phyloP scores from a whole-genome alignment of 2,329 filamentous ascomycete species.

The Paradendryphiella salina region DNA sequence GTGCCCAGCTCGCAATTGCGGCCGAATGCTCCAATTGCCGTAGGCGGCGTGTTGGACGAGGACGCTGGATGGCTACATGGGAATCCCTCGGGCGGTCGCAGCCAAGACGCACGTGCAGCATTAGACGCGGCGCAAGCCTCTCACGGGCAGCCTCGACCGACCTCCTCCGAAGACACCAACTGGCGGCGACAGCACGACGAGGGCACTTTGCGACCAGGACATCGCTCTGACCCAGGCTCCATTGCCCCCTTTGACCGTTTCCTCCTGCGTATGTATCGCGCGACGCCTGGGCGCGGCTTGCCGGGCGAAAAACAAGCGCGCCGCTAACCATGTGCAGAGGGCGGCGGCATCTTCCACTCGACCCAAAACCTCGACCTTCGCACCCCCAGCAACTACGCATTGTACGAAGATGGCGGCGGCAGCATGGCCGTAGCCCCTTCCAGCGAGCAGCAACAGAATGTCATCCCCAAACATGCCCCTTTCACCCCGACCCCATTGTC shows the following conservation, averaged over 20 bases:
- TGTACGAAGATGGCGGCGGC: conserved; percentile 36
- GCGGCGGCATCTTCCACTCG: conserved; percentile 5
- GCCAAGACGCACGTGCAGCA: conserved; percentile 13
- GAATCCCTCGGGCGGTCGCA: neutral
- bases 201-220: neutral
- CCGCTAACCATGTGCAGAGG: conserved; percentile 29
- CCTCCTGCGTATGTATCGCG: conserved; percentile 12
- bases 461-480: conserved; percentile 31
- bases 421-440: conserved; percentile 38
- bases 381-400: conserved; percentile 2
- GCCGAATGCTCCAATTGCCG: too few species aligned
- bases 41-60: too few species aligned
- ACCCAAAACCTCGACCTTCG: conserved; percentile 5
- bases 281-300: conserved; percentile 5
- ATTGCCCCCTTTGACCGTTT: neutral
- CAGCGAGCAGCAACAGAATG: conserved; percentile 27
- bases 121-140: conserved; percentile 16
- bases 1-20: too few species aligned
- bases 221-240: neutral
- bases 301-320: conserved; percentile 10
- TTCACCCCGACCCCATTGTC: conserved; percentile 21
- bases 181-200: conserved; percentile 12
- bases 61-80: too few species aligned
- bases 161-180: conserved; percentile 6
- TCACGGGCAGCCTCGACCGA: conserved; percentile 9